These are phyloP conservation scores for Ceratobasidium sp. DNA, from an alignment of 1,284 basidiomycete genomes.

Conservation along the genomic window DNA sequence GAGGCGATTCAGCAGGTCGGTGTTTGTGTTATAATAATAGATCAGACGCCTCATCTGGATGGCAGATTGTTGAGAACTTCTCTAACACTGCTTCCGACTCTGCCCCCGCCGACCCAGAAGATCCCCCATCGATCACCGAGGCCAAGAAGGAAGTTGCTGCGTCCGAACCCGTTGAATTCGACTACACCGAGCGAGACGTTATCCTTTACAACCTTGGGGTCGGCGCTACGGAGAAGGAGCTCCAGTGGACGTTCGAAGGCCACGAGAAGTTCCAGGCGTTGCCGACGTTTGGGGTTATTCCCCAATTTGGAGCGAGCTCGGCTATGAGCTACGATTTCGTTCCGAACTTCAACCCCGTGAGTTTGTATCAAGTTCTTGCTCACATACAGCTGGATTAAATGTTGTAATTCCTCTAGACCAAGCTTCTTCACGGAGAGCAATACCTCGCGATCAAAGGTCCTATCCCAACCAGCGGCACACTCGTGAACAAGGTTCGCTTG, in stretches of 20 bases:
- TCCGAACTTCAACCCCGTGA: constrained; percentile 92
- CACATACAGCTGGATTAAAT: constrained; percentile 47
- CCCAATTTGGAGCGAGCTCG: constrained; percentile 83
- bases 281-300: constrained; percentile 96
- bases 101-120: constrained; percentile 65
- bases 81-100: constrained; percentile 62
- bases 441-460: constrained; percentile 89
- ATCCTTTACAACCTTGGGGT: constrained; percentile 96
- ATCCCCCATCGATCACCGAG: constrained; percentile 82
- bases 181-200: constrained; percentile 89
- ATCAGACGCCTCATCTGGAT: background rate
- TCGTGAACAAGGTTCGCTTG: constrained; percentile 80
- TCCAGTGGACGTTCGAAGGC: constrained; percentile 92
- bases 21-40: background rate
- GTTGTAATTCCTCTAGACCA: too few relatives aligned
- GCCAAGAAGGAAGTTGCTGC: constrained; percentile 73
- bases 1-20: constrained; percentile 78
- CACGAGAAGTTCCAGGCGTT: constrained; percentile 87
- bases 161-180: constrained; percentile 68
- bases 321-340: constrained; percentile 82
- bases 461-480: constrained; percentile 87
- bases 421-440: constrained; percentile 98
- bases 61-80: constrained; percentile 82
- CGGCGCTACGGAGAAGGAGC: constrained; percentile 93
- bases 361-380: constrained; percentile 27